Evolutionary conservation across 2,329 filamentous ascomycete genomes (phyloP), one percentile per base, ranked within the genome.

Genomic region (Thielaviopsis cerberus): DNA sequence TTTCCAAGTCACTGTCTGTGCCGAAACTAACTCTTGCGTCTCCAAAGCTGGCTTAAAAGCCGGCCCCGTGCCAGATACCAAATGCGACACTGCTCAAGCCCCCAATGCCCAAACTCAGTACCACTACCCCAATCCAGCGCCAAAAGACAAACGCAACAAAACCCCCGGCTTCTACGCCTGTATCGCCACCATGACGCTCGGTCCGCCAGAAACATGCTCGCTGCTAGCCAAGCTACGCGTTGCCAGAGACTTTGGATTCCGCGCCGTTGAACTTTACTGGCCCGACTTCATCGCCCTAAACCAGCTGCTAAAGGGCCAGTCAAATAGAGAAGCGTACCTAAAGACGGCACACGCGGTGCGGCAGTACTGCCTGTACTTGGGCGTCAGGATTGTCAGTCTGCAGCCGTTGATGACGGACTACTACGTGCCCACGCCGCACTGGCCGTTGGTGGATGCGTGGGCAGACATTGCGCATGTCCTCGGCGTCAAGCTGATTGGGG

Each of bases 101-200:
- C 27, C n/a, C n/a, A n/a, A n/a, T n/a, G n/a, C n/a, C n/a, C 3
- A 37, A 15, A 37, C 10, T 37, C 30, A 37, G 3, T 15, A 5
- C 10, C 10, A 37, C 4, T 3, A n/a, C 34, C 34, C 3, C 15
- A 6, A 41, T 3, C 34, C 15, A 17, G 34, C 8, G 15, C 7
- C 8, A 34, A 15, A 8, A 11, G 30, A 45, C 13, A 45, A 45
- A 17, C 7, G 17, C 41, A 41, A 41, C 7, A 22, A 5, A 23
- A 59, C 13, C 7, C 26, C 54, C n/a, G 55, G 54, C 15, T 61
- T 62, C 57, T 53, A 24, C 7, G 61, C 63, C 6, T 59, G 62
- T 48, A 63, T 64, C 7, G 63, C 62, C 1, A 65, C 64, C 34
- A 64, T 65, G 63, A 63, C 62, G 4, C 62, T 65, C 4, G 63